A percentile compares a stretch with the other conserved stretches of the same genome.
Evolutionary conservation across 1,284 basidiomycete species (phyloP).

Genomic region (Naganishia sp.): DNA sequence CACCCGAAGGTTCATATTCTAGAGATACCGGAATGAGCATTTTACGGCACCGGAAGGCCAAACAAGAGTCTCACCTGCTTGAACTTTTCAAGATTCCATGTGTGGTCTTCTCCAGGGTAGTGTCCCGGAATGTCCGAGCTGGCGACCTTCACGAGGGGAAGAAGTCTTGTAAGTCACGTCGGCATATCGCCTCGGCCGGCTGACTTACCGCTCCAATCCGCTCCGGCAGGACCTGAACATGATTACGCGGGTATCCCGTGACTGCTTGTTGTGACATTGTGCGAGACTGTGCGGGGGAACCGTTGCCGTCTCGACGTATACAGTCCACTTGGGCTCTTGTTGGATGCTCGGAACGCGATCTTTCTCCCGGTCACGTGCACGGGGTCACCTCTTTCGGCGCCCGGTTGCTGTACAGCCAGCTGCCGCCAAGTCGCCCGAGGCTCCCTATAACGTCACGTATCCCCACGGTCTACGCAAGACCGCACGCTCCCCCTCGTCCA

Average conservation of each 20-base stretch:
- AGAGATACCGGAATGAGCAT: conserved; percentile 44
- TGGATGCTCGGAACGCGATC: conserved; percentile 16
- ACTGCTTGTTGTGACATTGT: conserved; percentile 3
- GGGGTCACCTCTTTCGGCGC: too few relatives aligned
- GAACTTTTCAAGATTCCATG: conserved; percentile 77
- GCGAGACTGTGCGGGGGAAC: neutral
- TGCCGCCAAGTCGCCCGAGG: neutral
- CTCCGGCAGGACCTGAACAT: conserved; percentile 68
- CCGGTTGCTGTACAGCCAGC: too few relatives aligned
- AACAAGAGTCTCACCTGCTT: conserved; percentile 62
- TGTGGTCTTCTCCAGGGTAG: conserved; percentile 76
- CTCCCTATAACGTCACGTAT: neutral
- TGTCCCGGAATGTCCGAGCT: conserved; percentile 86
- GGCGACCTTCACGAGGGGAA: conserved; percentile 61
- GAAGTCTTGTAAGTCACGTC: conserved; percentile 16
- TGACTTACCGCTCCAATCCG: conserved; percentile 61
- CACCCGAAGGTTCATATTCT: conserved; percentile 74
- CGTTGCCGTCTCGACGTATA: neutral
- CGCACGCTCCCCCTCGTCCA: neutral
- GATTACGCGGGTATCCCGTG: conserved; percentile 51
- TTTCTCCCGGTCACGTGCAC: conserved; percentile 24
- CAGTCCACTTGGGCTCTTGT: neutral
- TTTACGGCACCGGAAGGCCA: too few relatives aligned
- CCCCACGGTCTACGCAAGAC: neutral
- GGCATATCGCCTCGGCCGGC: too few relatives aligned